Conservation (phyloP, 2,329 filamentous ascomycete genomes). For the Alternaria novae-zelandiae region DNA sequence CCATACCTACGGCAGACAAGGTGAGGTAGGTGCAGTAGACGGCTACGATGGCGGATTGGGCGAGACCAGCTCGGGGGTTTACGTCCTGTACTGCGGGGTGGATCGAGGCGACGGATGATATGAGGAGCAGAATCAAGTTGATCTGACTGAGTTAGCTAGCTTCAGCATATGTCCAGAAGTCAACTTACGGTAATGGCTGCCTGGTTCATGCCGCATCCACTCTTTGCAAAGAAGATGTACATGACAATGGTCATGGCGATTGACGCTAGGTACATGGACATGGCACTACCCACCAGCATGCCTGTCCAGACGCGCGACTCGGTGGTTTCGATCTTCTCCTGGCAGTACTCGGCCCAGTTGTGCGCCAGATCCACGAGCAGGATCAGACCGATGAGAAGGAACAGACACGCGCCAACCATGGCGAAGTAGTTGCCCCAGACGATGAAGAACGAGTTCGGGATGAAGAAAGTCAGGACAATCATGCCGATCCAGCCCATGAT, state of each 20-base stretch:
- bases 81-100: conserved; percentile 89
- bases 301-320: conserved; percentile 86
- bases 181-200: conserved; percentile 77
- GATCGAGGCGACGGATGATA: conserved; percentile 82
- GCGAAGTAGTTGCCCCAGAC: conserved; percentile 96
- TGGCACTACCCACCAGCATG: conserved; percentile 86
- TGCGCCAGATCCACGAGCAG: conserved; percentile 94
- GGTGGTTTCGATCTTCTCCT: conserved; percentile 88
- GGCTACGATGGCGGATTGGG: conserved; percentile 97
- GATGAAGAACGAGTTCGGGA: conserved; percentile 92
- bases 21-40: conserved; percentile 99
- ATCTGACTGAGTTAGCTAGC: conserved; percentile 53
- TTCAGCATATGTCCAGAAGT: not conserved
- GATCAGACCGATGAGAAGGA: conserved; percentile 89
- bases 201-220: conserved; percentile 93
- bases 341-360: conserved; percentile 95
- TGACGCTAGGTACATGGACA: conserved; percentile 91
- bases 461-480: conserved; percentile 91
- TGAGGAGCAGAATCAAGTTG: conserved; percentile 83
- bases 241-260: conserved; percentile 94
- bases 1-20: conserved; percentile 98
- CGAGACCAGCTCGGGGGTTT: conserved; percentile 91
- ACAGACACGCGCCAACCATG: conserved; percentile 86
- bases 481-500: conserved; percentile 86
- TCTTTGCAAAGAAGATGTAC: conserved; percentile 91